Conservation (phyloP, 371 early-diverging fungal genomes). For the Mortierella sp. region DNA sequence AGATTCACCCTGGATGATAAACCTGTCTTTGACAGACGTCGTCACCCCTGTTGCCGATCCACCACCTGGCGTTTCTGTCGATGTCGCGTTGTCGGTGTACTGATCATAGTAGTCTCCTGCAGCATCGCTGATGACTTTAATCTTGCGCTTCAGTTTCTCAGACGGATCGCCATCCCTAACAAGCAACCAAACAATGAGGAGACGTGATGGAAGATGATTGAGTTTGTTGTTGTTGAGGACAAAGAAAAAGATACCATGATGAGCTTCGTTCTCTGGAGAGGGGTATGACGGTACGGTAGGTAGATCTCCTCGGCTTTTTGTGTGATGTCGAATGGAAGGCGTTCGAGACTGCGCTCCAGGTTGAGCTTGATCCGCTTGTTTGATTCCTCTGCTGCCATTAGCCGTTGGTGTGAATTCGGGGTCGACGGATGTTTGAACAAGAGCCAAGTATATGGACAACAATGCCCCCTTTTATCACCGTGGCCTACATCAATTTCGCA, state of each 20-base stretch:
- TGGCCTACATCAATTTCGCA: not conserved
- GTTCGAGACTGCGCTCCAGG: conserved; percentile 66
- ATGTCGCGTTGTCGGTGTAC: conserved; percentile 60
- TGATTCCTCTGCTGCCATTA: conserved; percentile 32
- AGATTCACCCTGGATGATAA: conserved; percentile 13
- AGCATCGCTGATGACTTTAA: conserved; percentile 68
- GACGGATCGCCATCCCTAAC: conserved; percentile 67
- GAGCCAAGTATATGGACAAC: not conserved
- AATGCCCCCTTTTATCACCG: not conserved
- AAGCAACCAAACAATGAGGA: not conserved
- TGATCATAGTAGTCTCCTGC: conserved; percentile 70
- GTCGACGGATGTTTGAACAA: not conserved
- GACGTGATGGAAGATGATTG: not conserved
- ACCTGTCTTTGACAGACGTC: conserved; percentile 15
- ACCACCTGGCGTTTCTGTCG: conserved; percentile 15
- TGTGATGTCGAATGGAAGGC: conserved; percentile 67
- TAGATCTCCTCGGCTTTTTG: conserved; percentile 70
- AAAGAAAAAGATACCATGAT: not conserved
- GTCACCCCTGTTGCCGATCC: conserved; percentile 17
- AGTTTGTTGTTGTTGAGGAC: not conserved
- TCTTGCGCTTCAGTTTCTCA: conserved; percentile 69
- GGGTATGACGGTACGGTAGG: conserved; percentile 61
- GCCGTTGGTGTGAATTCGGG: not conserved
- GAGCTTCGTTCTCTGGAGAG: not conserved
- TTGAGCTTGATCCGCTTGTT: conserved; percentile 70